phyloP scores from a whole-genome alignment of 257 asterid genomes.

The Solanum neorickii region DNA sequence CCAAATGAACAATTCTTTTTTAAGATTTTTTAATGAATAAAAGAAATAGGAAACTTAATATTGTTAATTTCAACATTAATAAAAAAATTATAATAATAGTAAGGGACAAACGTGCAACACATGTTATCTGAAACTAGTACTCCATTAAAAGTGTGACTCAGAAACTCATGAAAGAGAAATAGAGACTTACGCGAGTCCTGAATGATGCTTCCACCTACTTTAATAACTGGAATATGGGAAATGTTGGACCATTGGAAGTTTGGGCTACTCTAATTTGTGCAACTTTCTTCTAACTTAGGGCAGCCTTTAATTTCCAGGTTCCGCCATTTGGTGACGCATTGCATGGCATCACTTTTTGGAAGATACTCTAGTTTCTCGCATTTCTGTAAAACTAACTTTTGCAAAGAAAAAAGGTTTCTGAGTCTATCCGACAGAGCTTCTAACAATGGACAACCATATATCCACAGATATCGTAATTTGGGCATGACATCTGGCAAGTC shows the following conservation, averaged over 20 bases:
- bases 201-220: background rate
- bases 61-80: no score
- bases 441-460: background rate
- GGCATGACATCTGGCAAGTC: slow-evolving; percentile 2
- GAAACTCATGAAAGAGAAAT: background rate
- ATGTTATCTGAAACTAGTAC: no score
- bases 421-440: background rate
- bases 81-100: no score
- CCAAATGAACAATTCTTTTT: no score
- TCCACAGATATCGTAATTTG: background rate
- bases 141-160: no score
- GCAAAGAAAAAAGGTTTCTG: background rate
- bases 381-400: fast-evolving
- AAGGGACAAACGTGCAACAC: no score
- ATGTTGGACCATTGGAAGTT: background rate
- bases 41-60: no score
- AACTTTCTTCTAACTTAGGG: background rate
- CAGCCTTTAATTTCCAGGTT: background rate
- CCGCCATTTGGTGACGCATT: background rate
- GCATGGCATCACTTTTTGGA: background rate
- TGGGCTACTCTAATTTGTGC: background rate
- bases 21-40: no score
- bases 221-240: background rate
- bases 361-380: background rate
- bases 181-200: background rate